phyloP scores from a whole-genome alignment of 2,329 filamentous ascomycete species.

The Penicillium thymicola region DNA sequence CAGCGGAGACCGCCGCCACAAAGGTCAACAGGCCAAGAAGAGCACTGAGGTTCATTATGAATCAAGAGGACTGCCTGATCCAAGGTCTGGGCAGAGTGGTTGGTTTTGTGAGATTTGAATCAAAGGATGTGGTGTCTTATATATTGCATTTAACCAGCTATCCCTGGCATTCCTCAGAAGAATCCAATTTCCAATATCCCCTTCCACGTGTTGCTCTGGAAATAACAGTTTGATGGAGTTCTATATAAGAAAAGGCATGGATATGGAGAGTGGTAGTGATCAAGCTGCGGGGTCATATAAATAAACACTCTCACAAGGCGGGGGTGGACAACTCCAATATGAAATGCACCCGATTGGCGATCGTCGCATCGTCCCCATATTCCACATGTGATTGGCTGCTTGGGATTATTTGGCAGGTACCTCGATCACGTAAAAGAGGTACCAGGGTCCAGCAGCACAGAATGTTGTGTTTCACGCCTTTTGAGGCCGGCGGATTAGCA shows the following conservation, averaged over 20 bases:
- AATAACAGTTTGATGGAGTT: conserved; percentile 1
- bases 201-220: conserved; percentile 11
- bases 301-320: not conserved
- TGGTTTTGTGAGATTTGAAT: not conserved
- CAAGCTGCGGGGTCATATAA: conserved; percentile 9
- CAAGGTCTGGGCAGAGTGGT: not conserved
- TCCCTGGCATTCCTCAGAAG: conserved; percentile 4
- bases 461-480: not conserved
- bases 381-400: not conserved
- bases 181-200: not conserved
- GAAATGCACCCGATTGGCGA: conserved; percentile 12
- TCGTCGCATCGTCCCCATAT: not conserved
- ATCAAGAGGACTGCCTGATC: not conserved
- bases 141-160: not conserved
- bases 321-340: conserved; percentile 1
- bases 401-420: conserved; percentile 7
- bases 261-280: not conserved
- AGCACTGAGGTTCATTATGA: conserved; percentile 22
- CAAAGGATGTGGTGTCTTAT: not conserved
- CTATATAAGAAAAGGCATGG: not conserved
- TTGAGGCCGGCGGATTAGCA: not conserved
- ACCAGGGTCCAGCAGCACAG: not conserved
- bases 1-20: conserved; percentile 18
- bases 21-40: conserved; percentile 27
- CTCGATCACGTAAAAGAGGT: not conserved